Evolutionary conservation across 768 basidiomycete species (phyloP), one percentile per base, ranked within the genome.

Genomic region (Tulasnella sp.): DNA sequence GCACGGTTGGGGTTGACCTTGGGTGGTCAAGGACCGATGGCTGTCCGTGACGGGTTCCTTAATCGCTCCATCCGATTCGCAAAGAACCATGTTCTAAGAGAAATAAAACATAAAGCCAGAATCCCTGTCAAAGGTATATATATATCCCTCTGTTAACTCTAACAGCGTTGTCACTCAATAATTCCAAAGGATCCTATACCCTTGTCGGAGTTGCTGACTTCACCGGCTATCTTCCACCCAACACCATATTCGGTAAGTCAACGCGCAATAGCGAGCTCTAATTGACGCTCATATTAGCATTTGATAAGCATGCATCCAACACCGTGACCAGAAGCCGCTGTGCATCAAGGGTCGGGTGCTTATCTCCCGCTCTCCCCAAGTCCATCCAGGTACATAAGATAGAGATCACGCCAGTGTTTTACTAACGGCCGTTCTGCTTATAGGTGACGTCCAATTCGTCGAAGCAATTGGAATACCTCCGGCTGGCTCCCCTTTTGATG

Each of bases 161-260:
- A 20, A 3, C 35, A 3, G 0, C 35, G 23, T 23, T 18, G 35
- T 23, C 67, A 44, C 7, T 67, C 5, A 51, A 32, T 29, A 6
- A 72, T 40, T 71, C 18, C 32, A 72, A 44, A 44, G 77, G 70
- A 23, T 77, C 77, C 2, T 91, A 88, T 86, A 93, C 91, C 0
- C 82, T 94, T 1, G 92, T 92, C 5, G 92, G 92, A 0, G 88
- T 93, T 9, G 91, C 91, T 0, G 92, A 94, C 81, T 86, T 90
- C 0, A 89, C 90, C 79, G 82, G 83, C 0, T 88, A 85, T 78
- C 85, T 93, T 5, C 42, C 85, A 44, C 87, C 87, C 77, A 86
- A 86, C 1, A 85, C 92, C 80, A 87, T 93, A 26, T 94, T 91
- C 81, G 87, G 88, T 44, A 44, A 18, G 44, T 44, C 3, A 15